Evolutionary conservation across 306 rosid genomes (phyloP).

Genomic region (Dryas drummondii): DNA sequence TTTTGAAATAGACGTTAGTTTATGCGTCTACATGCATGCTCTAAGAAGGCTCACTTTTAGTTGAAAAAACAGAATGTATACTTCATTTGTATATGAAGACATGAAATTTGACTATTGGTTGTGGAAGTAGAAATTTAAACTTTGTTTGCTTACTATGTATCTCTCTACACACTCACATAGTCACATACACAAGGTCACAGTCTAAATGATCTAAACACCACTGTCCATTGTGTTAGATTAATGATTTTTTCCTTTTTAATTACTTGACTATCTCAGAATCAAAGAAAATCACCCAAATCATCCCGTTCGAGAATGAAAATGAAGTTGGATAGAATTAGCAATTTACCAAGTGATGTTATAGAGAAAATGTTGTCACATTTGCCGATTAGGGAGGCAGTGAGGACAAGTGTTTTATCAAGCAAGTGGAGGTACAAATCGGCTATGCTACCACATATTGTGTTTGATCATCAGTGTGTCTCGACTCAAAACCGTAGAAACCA

Average conservation of each 20-base stretch:
- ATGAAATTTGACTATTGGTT: too few species aligned
- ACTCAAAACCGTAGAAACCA: constrained; percentile 14
- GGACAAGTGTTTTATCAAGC: constrained; percentile 57
- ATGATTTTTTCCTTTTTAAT: neutral
- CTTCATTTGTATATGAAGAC: too few species aligned
- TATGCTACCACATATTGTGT: constrained; percentile 44
- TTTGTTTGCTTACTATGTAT: too few species aligned
- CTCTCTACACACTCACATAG: too few species aligned
- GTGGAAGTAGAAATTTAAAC: too few species aligned
- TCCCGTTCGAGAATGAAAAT: constrained; percentile 24
- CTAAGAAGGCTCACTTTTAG: too few species aligned
- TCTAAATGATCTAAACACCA: neutral
- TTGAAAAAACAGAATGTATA: too few species aligned
- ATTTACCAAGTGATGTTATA: constrained; percentile 43
- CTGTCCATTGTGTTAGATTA: neutral
- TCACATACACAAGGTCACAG: neutral
- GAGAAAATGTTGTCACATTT: constrained; percentile 46
- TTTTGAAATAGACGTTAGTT: too few species aligned
- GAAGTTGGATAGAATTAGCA: constrained; percentile 49
- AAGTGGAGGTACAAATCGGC: constrained; percentile 69
- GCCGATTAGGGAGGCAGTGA: constrained; percentile 53
- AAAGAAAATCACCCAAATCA: constrained; percentile 28
- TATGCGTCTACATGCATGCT: too few species aligned
- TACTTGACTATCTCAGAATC: constrained; percentile 22
- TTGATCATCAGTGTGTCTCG: constrained; percentile 33